Evolutionary conservation across 352 stramenopile species (phyloP).

Genomic region (Globisporangium rhizosaccharum): DNA sequence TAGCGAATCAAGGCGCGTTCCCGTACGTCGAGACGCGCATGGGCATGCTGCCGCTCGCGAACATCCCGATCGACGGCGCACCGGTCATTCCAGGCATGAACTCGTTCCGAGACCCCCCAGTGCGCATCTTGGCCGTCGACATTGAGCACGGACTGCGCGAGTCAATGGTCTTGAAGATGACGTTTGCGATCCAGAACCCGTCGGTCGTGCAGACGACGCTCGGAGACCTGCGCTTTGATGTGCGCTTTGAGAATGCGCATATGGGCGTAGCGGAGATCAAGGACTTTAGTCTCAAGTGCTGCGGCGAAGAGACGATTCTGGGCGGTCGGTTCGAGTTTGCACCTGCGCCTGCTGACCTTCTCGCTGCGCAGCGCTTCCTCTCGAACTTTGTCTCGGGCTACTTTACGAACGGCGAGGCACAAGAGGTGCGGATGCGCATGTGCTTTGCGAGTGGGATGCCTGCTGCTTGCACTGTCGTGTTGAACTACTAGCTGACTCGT

Average conservation of each 20-base stretch:
- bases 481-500: conserved; percentile 6
- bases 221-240: conserved; percentile 44
- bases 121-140: conserved; percentile 57
- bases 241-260: conserved; percentile 32
- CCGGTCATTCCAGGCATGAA: conserved; percentile 62
- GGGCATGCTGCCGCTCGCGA: conserved; percentile 55
- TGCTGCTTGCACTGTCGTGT: neutral
- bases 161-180: conserved; percentile 62
- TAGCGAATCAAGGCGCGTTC: conserved; percentile 46
- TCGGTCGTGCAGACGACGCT: conserved; percentile 62
- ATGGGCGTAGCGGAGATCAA: conserved; percentile 61
- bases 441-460: no score
- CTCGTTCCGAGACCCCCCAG: conserved; percentile 54
- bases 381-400: conserved; percentile 83
- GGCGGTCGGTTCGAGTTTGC: conserved; percentile 56
- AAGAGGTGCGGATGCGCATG: conserved; percentile 37
- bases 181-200: conserved; percentile 64
- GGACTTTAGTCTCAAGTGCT: conserved; percentile 68
- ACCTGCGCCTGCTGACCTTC: conserved; percentile 24
- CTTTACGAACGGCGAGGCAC: conserved; percentile 56
- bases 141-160: conserved; percentile 42
- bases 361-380: conserved; percentile 47
- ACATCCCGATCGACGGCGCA: conserved; percentile 54
- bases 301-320: conserved; percentile 45
- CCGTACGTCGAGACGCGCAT: conserved; percentile 67